phyloP scores from a whole-genome alignment of 2,329 filamentous ascomycete species.

The Botryotinia convoluta region DNA sequence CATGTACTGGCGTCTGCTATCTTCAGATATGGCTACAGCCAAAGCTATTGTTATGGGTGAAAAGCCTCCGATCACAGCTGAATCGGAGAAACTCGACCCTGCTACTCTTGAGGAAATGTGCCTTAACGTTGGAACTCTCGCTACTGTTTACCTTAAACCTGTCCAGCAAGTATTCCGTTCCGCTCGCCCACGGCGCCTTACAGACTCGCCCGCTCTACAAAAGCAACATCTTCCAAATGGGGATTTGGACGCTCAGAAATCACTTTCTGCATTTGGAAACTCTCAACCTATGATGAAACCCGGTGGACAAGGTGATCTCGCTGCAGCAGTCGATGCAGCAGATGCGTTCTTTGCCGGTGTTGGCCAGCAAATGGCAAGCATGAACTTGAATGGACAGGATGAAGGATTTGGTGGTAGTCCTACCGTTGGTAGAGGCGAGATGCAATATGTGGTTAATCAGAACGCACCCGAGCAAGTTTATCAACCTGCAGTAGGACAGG shows the following conservation, averaged over 20 bases:
- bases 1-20: conserved; percentile 98
- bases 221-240: conserved; percentile 59
- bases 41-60: conserved; percentile 94
- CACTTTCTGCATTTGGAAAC: conserved; percentile 56
- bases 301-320: conserved; percentile 49
- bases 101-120: conserved; percentile 95
- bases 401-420: conserved; percentile 60
- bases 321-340: conserved; percentile 75
- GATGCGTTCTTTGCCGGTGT: conserved; percentile 85
- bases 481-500: conserved; percentile 62
- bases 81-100: conserved; percentile 90
- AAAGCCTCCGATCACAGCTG: conserved; percentile 93
- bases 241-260: conserved; percentile 56
- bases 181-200: conserved; percentile 74
- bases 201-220: conserved; percentile 84
- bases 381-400: conserved; percentile 60
- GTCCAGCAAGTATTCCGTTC: conserved; percentile 95
- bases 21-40: conserved; percentile 83
- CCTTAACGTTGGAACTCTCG: conserved; percentile 90
- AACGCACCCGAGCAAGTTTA: conserved; percentile 75
- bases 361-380: conserved; percentile 69
- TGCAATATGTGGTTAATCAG: conserved; percentile 74
- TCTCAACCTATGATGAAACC: conserved; percentile 37
- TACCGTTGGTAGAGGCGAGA: conserved; percentile 48
- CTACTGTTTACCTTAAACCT: conserved; percentile 96